Evolutionary conservation across 371 early-diverging fungal genomes (phyloP), one percentile per base, ranked within the genome.

Genomic region (Smittium culicis): DNA sequence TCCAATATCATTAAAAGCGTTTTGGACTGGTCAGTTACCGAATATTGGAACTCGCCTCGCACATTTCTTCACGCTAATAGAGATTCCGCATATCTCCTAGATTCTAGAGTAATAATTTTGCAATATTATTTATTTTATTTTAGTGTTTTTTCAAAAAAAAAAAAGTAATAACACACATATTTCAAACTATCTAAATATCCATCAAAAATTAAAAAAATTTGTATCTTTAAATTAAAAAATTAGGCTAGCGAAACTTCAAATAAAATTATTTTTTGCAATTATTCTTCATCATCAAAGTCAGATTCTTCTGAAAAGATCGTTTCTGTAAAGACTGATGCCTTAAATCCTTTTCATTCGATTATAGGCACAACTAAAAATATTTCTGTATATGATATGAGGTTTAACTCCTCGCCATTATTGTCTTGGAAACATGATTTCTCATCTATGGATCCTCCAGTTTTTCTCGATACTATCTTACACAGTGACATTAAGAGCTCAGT

Each of bases 351-450:
- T 28, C 33, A 29, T 62, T 28, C 63, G 11, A 34, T 32, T n/a
- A 32, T 62, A 62, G 63, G 29, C 3, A 62, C 63, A 33, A 62
- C 63, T 34, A 28, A 62, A 24, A 32, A 32, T 31, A 34, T 62
- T 30, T 27, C n/a, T 27, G n/a, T 62, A 3, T 62, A 30, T 32
- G 63, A 62, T 33, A 29, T 29, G 63, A n/a, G 63, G n/a, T 24
- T 8, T 24, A 20, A 24, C 8, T 31, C 28, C 8, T 11, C n/a
- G 2, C 63, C 63, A 27, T 3, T 62, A 3, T 2, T 62, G 5
- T 30, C 31, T 8, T 62, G 63, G 63, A 62, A 31, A 33, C 63
- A 62, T 33, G 5, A 34, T 31, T 62, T 62, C n/a, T n/a, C 63
- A 8, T 2, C n/a, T 3, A 62, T 24, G 3, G 63, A 62, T n/a